Percentiles rank a stretch among this genome's conserved stretches.
Evolutionary conservation across 495 filamentous ascomycete genomes (phyloP).

Genomic region (Pseudoneurospora amorphoporcata): DNA sequence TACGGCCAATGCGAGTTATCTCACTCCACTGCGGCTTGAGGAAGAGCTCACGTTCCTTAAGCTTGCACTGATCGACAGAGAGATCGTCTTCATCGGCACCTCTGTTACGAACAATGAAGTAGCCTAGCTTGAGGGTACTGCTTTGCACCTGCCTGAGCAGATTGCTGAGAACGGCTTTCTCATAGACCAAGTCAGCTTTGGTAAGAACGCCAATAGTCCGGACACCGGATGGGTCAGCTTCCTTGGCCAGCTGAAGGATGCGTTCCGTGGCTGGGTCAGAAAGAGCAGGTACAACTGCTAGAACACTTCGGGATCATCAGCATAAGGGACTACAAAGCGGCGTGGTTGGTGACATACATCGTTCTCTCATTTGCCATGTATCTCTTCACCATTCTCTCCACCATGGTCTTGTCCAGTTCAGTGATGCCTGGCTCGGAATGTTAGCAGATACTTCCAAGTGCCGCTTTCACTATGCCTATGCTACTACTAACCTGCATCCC

Average conservation of each 20-base stretch:
- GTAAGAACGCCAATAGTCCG: constrained; percentile 51
- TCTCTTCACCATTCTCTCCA: constrained; percentile 8
- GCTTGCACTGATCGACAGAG: constrained; percentile 14
- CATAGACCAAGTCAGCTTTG: constrained; percentile 46
- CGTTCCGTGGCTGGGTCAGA: constrained; percentile 51
- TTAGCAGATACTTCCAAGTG: too few relatives aligned
- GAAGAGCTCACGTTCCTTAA: constrained; percentile 29
- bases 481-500: neutral
- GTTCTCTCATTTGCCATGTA: constrained; percentile 15
- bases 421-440: constrained; percentile 1
- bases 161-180: constrained; percentile 32
- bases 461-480: neutral
- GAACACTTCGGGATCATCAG: constrained; percentile 15
- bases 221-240: constrained; percentile 33
- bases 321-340: neutral
- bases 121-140: constrained; percentile 39
- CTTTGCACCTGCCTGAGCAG: constrained; percentile 35
- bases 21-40: constrained; percentile 30
- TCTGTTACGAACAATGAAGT: constrained; percentile 47
- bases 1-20: constrained; percentile 30
- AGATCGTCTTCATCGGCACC: constrained; percentile 27
- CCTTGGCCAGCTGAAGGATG: constrained; percentile 42
- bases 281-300: constrained; percentile 47
- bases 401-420: constrained; percentile 5
- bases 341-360: constrained; percentile 4